Percentiles rank a stretch among this genome's conserved stretches.
phyloP scores from a whole-genome alignment of 2,329 filamentous ascomycete genomes.

The Aspergillus brasiliensis region DNA sequence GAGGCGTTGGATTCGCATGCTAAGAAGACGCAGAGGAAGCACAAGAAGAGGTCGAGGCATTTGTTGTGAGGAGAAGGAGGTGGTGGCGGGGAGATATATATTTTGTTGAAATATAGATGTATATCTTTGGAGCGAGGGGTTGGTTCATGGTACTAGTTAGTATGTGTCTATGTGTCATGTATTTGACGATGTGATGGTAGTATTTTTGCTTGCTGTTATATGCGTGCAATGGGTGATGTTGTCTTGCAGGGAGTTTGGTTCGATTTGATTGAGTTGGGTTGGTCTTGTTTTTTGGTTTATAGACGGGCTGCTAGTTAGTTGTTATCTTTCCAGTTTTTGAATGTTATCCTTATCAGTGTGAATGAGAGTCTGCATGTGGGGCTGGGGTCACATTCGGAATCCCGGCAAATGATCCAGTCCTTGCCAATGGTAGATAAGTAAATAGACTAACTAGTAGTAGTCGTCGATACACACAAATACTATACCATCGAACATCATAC shows the following conservation, averaged over 20 bases:
- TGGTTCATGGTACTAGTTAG: background rate
- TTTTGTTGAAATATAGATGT: background rate
- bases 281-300: no score
- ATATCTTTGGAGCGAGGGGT: background rate
- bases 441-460: no score
- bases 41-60: constrained; percentile 15
- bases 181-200: background rate
- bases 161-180: background rate
- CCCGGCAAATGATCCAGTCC: background rate
- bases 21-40: constrained; percentile 24
- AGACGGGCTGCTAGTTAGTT: no score
- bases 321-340: background rate
- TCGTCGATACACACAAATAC: no score
- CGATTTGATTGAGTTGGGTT: background rate
- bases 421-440: background rate
- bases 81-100: background rate
- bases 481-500: no score
- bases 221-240: background rate
- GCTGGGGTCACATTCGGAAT: background rate
- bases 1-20: constrained; percentile 35
- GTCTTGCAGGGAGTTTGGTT: background rate
- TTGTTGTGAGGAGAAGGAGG: no score
- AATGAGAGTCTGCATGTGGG: background rate
- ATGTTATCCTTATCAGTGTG: background rate
- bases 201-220: background rate